Base-by-base conservation (phyloP, 2,329 filamentous ascomycete genomes). In the Penicillium sp. region DNA sequence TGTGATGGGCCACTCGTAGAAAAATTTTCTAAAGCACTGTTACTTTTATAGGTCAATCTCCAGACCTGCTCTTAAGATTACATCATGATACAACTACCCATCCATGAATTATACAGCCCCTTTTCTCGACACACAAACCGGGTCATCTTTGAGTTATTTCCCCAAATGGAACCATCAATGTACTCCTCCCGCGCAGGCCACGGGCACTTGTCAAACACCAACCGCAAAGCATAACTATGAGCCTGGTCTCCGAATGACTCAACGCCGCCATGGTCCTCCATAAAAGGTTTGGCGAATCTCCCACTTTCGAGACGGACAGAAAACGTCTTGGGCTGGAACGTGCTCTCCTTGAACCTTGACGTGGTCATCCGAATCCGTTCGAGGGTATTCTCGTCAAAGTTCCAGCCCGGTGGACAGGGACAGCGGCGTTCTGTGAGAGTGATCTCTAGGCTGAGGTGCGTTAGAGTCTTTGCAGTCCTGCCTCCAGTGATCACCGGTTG, bases 251-350 rank as follows among this genome's bases (percentile, higher is more conserved):
- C 31, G 31, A 33, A 33, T 25, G 5, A 6, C 31, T 33, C 14
- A n/a, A 33, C 31, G n/a, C 31, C 31, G 18, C 31, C 31, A 25
- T 33, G 31, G 31, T 25, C 31, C 18, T 33, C 18, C 31, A 33
- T 33, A 33, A 33, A 33, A 33, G 31, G 31, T n/a, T 33, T 33
- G 31, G 31, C 31, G 31, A 33, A 33, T 12, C 3, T 33, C 3
- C 31, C 31, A 15, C 8, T 13, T 18, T 33, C 31, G 14, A 33
- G 10, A 17, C 31, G 31, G 31, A 33, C 31, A 33, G 31, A 22
- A 23, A 33, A 33, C 5, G 31, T 33, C 18, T 15, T 33, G 16
- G 31, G 18, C 14, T 33, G 18, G 31, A 33, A 33, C 12, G 31
- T 17, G 31, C 31, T 25, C 8, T 33, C 31, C 31, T 33, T 33